Evolutionary conservation across 345 rosid species (phyloP), one percentile per base, ranked within the genome.

Genomic region (Camelina hispida): DNA sequence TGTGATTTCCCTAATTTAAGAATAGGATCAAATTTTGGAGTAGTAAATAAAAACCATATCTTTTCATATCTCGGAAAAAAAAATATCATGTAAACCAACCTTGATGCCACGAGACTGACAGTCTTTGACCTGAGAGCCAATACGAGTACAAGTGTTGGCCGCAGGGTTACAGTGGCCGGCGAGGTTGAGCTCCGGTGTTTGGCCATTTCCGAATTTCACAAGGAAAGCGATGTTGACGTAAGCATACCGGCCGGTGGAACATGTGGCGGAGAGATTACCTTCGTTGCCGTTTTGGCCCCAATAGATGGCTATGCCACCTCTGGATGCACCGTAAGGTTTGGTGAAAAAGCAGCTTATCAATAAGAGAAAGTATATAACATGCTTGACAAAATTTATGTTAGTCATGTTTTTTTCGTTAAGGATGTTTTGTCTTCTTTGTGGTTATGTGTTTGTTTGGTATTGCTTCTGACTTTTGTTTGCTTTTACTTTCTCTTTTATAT

Each of bases 241-340:
- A 42, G 79, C 53, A 60, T 83, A 85, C 46, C 65, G 73, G 4
- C 86, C 83, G 1, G 86, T 73, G 68, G 84, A 80, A 56, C 94
- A 85, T 0, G 91, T 81, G 54, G 64, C 58, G 13, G 82, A 22
- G 18, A 85, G 78, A 43, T 81, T 82, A 10, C 87, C 86, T 75
- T 89, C 90, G 47, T 80, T 81, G 40, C 87, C 86, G 46, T 78
- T 83, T 71, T 86, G 93, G 37, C 91, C 91, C 91, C 89, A 79
- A 50, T 79, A 79, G 58, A 79, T 79, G 82, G 79, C 73, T 57
- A 79, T 74, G 52, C 76, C 76, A n/a, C 79, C 69, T 64, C 65
- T 25, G 1, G 59, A 46, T 48, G 56, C 68, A 12, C 47, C 59
- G 47, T 66, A 71, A 16, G 71, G 67, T 70, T 71, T 77, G n/a